Evolutionary conservation across 2,329 filamentous ascomycete genomes (phyloP), one percentile per base, ranked within the genome.

Genomic region (Nothomitra cinnamomea): DNA sequence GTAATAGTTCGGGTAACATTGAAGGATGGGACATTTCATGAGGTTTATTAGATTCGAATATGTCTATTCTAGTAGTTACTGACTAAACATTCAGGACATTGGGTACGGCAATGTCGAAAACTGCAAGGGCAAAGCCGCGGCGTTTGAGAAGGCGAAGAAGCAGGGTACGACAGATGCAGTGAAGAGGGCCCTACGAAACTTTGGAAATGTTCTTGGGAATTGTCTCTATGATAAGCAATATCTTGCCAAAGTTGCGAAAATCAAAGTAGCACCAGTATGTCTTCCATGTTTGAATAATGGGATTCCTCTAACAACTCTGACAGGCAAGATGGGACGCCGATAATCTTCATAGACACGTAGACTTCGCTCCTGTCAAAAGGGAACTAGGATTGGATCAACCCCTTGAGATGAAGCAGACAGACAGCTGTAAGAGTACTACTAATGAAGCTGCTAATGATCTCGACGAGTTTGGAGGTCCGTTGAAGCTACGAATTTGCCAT

Each of bases 91-190:
- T 7, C 54, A 79, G 76, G 92, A 98, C 64, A 84, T 96, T 57
- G 92, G 92, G 25, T 98, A 98, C 63, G 92, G 92, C 6, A 86
- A 92, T 60, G 94, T 94, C 60, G 90, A 96, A 67, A 98, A 98
- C 63, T 87, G 83, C 66, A 94, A 90, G 68, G 85, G 87, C 54
- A 98, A 98, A 70, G 90, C 89, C 2, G 84, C 86, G 52, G 92
- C 90, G 0, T 98, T 96, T 62, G 92, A 98, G 66, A 98, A 98
- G 69, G 89, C 92, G 1, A 98, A 96, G 72, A 98, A 98, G 66
- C 89, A 96, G 70, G 94, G 87, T 6, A 94, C 88, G 2, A 96
- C 94, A 8, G 92, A 98, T 69, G 92, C 82, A 1, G 65, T 98
- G 64, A 98, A 98, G 69, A 78, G 92, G 59, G 80, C 92, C 1